Evolutionary conservation across 495 filamentous ascomycete species (phyloP).

Genomic region (Tuber borchii): DNA sequence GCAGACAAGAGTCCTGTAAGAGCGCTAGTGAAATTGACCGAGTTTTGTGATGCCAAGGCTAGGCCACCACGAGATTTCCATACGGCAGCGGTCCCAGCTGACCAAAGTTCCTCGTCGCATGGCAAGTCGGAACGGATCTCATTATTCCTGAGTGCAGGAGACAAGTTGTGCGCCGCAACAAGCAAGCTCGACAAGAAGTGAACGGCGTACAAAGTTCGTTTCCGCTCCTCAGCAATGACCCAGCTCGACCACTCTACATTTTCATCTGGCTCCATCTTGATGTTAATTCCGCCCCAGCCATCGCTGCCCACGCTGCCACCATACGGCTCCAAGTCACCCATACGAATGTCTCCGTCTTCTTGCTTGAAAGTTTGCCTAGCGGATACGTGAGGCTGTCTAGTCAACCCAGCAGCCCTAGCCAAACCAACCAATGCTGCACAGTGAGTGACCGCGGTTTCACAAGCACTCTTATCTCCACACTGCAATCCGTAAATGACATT

Average conservation of each 20-base stretch:
- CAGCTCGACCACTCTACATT: slow-evolving; percentile 81
- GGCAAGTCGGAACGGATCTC: slow-evolving; percentile 87
- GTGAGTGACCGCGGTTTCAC: slow-evolving; percentile 86
- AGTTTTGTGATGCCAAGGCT: slow-evolving; percentile 57
- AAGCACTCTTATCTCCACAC: slow-evolving; percentile 82
- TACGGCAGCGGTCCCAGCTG: slow-evolving; percentile 67
- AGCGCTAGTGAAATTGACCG: slow-evolving; percentile 65
- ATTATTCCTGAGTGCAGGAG: slow-evolving; percentile 85
- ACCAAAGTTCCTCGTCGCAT: slow-evolving; percentile 89
- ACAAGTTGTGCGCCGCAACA: slow-evolving; percentile 86
- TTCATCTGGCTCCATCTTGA: slow-evolving; percentile 55
- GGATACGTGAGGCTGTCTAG: slow-evolving; percentile 47
- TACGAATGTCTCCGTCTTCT: slow-evolving; percentile 46
- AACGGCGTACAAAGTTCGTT: slow-evolving; percentile 85
- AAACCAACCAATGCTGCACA: slow-evolving; percentile 86
- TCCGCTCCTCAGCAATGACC: slow-evolving; percentile 84
- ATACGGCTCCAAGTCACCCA: slow-evolving; percentile 45
- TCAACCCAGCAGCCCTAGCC: slow-evolving; percentile 75
- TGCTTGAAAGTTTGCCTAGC: slow-evolving; percentile 44
- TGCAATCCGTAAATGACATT: slow-evolving; percentile 96
- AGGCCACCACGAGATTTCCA: slow-evolving; percentile 74
- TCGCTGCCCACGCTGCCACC: slow-evolving; percentile 47
- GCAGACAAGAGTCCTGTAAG: slow-evolving; percentile 63
- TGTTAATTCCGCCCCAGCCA: slow-evolving; percentile 47
- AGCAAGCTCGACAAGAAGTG: slow-evolving; percentile 86